Percentiles rank a stretch among this genome's conserved stretches.
phyloP scores from a whole-genome alignment of 2,329 filamentous ascomycete species.

The Cadophora malorum region DNA sequence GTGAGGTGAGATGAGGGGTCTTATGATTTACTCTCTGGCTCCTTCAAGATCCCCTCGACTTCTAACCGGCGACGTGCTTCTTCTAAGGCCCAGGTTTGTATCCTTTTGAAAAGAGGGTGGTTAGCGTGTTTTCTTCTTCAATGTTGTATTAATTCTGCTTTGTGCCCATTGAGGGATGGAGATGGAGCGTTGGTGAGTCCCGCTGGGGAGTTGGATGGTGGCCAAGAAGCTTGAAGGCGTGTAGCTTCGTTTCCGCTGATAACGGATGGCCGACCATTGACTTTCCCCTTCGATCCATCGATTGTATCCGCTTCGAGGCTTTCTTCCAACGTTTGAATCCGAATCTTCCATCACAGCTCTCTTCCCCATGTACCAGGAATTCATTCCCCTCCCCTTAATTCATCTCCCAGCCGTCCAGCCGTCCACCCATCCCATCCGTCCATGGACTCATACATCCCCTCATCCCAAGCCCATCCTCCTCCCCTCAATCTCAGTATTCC shows the following conservation, averaged over 20 bases:
- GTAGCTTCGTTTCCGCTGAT: too few relatives aligned
- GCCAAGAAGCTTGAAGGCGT: too few relatives aligned
- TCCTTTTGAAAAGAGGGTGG: constrained; percentile 60
- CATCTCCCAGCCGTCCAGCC: not conserved
- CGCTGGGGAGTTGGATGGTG: not conserved
- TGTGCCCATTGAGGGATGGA: too few relatives aligned
- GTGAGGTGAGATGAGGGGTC: not conserved
- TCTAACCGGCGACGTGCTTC: constrained; percentile 95
- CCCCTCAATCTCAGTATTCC: too few relatives aligned
- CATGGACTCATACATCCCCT: too few relatives aligned
- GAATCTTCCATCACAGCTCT: not conserved
- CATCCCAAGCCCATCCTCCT: too few relatives aligned
- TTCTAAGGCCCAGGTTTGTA: constrained; percentile 99
- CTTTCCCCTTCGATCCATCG: not conserved
- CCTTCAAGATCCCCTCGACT: constrained; percentile 89
- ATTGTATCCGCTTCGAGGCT: not conserved
- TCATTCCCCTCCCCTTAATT: not conserved
- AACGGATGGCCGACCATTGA: not conserved
- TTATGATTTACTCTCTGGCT: constrained; percentile 59
- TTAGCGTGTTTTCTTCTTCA: constrained; percentile 12
- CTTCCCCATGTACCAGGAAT: too few relatives aligned
- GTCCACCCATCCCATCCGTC: too few relatives aligned
- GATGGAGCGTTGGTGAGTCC: not conserved
- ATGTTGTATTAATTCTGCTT: not conserved
- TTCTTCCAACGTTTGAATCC: not conserved